Conservation (phyloP, 1,139 yeast genomes). For the Blastobotrys aristatus region DNA sequence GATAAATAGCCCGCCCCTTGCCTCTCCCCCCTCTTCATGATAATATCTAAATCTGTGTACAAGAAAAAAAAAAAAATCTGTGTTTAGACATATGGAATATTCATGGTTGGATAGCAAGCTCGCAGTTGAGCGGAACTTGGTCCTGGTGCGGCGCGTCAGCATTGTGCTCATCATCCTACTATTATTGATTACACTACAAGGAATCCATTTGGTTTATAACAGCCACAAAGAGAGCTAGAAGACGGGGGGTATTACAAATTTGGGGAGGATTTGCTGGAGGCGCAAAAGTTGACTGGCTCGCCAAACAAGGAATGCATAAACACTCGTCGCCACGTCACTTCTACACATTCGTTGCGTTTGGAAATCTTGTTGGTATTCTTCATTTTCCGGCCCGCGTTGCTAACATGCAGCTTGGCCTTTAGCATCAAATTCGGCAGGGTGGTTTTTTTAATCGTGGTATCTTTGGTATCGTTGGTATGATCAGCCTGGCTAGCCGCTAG, state of each 20-base stretch:
- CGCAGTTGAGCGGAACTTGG: slow-evolving; percentile 1
- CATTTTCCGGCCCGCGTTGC: slow-evolving; percentile 4
- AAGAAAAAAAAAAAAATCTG: no score
- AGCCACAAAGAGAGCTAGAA: neutral
- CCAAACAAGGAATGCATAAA: slow-evolving; percentile 27
- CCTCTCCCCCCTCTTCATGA: no score
- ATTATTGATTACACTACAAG: neutral
- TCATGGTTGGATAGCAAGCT: slow-evolving; percentile 4
- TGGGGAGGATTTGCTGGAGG: no score
- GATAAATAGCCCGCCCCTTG: no score
- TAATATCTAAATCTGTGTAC: no score
- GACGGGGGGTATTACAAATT: no score
- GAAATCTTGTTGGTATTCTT: neutral
- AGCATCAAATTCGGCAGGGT: neutral
- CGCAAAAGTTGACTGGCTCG: slow-evolving; percentile 22
- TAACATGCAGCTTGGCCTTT: slow-evolving; percentile 2
- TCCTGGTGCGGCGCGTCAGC: neutral
- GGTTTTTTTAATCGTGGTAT: neutral
- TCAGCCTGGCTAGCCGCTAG: no score
- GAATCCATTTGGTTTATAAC: neutral
- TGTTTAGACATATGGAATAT: neutral
- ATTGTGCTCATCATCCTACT: neutral
- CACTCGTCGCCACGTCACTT: slow-evolving; percentile 27
- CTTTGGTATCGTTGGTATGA: neutral
- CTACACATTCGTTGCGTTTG: slow-evolving; percentile 18